These are phyloP conservation scores for Vicia villosa DNA, from an alignment of 306 rosid species.

Conservation along the genomic window DNA sequence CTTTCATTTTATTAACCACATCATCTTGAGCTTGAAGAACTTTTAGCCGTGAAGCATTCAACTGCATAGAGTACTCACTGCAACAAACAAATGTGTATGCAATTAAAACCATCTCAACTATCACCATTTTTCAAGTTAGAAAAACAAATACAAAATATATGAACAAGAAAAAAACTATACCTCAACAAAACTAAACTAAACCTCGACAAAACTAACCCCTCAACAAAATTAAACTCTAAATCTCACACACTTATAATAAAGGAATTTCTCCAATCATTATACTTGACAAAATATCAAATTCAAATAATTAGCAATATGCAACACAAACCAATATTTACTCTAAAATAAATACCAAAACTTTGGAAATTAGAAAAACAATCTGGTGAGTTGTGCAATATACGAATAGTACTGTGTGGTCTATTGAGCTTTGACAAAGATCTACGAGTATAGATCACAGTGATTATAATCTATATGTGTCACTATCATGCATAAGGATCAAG, in stretches of 20 bases:
- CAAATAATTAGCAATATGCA: neutral
- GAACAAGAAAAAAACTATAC: slow-evolving; percentile 9
- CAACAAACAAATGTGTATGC: slow-evolving; percentile 33
- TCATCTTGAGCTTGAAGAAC: slow-evolving; percentile 99
- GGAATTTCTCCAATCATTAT: neutral
- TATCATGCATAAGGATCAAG: slow-evolving; percentile 4
- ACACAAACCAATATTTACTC: slow-evolving; percentile 1
- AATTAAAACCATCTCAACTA: slow-evolving; percentile 6
- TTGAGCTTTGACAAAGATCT: neutral
- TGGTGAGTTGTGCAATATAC: neutral
- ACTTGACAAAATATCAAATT: slow-evolving; percentile 6
- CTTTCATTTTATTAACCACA: slow-evolving; percentile 84
- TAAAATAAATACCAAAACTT: neutral
- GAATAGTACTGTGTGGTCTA: neutral
- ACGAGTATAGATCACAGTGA: neutral
- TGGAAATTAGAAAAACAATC: neutral
- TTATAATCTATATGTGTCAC: neutral
- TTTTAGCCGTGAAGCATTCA: slow-evolving; percentile 83
- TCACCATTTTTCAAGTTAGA: neutral
- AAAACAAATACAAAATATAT: slow-evolving; percentile 23
- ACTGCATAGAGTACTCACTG: slow-evolving; percentile 99
- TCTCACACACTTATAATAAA: neutral
- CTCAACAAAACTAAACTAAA: neutral
- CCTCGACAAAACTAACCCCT: neutral
- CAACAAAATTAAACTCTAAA: neutral